Percentiles rank a stretch among this genome's conserved stretches.
Conservation (phyloP, 805 yeast genomes). For the Cyberlindnera bimundalis region DNA sequence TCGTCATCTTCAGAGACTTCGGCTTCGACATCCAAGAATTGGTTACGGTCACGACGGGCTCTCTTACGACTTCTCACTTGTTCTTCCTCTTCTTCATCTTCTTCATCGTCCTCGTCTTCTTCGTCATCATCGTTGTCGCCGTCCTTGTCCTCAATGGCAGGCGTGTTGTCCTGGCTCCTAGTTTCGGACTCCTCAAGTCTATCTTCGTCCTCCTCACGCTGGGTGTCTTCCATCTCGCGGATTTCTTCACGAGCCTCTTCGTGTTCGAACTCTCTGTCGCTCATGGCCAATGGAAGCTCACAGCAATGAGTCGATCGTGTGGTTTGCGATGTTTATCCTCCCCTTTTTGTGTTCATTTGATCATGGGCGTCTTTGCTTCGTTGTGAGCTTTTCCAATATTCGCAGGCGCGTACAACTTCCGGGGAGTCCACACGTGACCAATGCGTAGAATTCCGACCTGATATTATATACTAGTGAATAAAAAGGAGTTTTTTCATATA, state of each 20-base stretch:
- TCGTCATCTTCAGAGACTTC: slow-evolving; percentile 98
- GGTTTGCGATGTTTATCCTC: background rate
- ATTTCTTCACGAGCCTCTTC: slow-evolving; percentile 23
- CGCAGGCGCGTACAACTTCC: too few relatives aligned
- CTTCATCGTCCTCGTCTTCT: slow-evolving; percentile 42
- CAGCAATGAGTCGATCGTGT: background rate
- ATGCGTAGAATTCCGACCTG: background rate
- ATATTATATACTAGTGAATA: background rate
- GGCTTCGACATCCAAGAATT: slow-evolving; percentile 93
- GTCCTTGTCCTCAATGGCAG: slow-evolving; percentile 31
- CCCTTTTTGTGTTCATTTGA: background rate
- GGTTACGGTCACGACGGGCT: slow-evolving; percentile 57
- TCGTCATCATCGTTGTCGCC: slow-evolving; percentile 25
- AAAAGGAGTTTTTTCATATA: too few relatives aligned
- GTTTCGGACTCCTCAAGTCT: slow-evolving; percentile 20
- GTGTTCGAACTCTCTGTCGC: slow-evolving; percentile 24
- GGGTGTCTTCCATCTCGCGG: slow-evolving; percentile 23
- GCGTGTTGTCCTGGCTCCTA: slow-evolving; percentile 30
- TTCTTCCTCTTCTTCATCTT: slow-evolving; percentile 48
- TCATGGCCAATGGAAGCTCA: slow-evolving; percentile 15
- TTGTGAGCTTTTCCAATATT: too few relatives aligned
- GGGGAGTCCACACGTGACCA: too few relatives aligned
- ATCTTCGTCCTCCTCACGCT: slow-evolving; percentile 26
- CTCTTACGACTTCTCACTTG: slow-evolving; percentile 44
- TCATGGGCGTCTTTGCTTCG: background rate